Base-by-base conservation (phyloP, 2,329 filamentous ascomycete genomes). In the Ophiocordyceps sinensis region DNA sequence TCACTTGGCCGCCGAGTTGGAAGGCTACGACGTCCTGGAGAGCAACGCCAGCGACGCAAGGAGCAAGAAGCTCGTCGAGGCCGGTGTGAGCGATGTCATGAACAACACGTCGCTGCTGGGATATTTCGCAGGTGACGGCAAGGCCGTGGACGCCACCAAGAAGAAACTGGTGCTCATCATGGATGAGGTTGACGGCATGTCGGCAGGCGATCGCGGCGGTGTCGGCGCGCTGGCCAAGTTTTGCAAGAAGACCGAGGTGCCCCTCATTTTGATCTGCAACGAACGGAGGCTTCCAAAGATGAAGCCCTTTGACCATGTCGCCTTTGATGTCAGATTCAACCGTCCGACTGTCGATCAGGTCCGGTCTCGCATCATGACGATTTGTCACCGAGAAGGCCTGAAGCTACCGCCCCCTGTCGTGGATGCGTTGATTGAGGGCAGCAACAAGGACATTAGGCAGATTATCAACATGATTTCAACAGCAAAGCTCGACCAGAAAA, bases 101-200 rank as follows among this genome's bases (percentile, higher is more conserved):
- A 87, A 91, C 59, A 96, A 94, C 41, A 96, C 82, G 0, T 96
- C 89, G 19, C 68, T 98, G 12, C 73, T 87, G 43, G 91, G 91
- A 1, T 98, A 83, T 62, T 98, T 96, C 59, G 79, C 87, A 7
- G 79, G 78, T 3, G 84, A 88, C 42, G 83, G 84, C 21, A 85
- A 91, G 61, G 74, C 80, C 43, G 79, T 94, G 4, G 82, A 95
- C 36, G 63, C 68, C 5, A 70, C 71, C 14, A 96, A 91, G 67
- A 94, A 93, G 67, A 95, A 95, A 51, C 78, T 96, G 29, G 85
- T 95, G 6, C 67, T 98, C 38, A 86, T 98, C 63, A 96, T 98
- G 91, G 91, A 98, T 52, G 91, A 98, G 62, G 91, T 98, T 5
- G 91, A 98, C 53, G 91, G 91, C 40, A 96, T 98, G 91, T 96